phyloP scores from a whole-genome alignment of 2,329 filamentous ascomycete genomes.

The Venturia carpophila region DNA sequence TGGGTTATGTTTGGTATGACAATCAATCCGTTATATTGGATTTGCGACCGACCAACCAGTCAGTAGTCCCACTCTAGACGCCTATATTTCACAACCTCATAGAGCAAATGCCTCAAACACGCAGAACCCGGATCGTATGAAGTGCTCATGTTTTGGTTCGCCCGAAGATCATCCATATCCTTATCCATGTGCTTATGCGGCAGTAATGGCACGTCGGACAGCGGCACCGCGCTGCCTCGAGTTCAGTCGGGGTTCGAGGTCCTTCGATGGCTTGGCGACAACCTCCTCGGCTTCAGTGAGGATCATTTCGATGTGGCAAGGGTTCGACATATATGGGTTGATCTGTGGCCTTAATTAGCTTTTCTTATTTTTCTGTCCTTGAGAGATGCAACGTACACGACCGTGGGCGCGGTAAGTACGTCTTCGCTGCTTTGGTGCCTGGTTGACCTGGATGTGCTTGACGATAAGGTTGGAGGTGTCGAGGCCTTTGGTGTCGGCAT shows the following conservation, averaged over 20 bases:
- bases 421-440: slow-evolving; percentile 98
- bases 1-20: neutral
- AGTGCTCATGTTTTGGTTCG: slow-evolving; percentile 1
- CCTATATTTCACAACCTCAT: slow-evolving; percentile 3
- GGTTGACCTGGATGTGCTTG: slow-evolving; percentile 99
- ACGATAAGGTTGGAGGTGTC: slow-evolving; percentile 93
- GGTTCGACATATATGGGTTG: slow-evolving; percentile 99
- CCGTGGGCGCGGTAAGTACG: slow-evolving; percentile 99
- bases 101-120: neutral
- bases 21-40: slow-evolving; percentile 10
- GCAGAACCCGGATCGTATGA: slow-evolving; percentile 9
- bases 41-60: neutral
- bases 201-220: slow-evolving; percentile 53
- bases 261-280: slow-evolving; percentile 77
- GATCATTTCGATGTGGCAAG: slow-evolving; percentile 99
- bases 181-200: slow-evolving; percentile 1
- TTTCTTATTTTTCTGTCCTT: neutral
- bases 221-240: slow-evolving; percentile 82
- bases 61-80: slow-evolving; percentile 4
- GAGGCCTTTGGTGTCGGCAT: slow-evolving; percentile 42
- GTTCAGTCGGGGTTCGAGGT: slow-evolving; percentile 61
- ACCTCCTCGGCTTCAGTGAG: slow-evolving; percentile 95
- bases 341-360: slow-evolving; percentile 53
- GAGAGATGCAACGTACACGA: slow-evolving; percentile 65
- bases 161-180: neutral